Conservation (phyloP, 208 protist species). For the Tritrichomonas foetus region DNA sequence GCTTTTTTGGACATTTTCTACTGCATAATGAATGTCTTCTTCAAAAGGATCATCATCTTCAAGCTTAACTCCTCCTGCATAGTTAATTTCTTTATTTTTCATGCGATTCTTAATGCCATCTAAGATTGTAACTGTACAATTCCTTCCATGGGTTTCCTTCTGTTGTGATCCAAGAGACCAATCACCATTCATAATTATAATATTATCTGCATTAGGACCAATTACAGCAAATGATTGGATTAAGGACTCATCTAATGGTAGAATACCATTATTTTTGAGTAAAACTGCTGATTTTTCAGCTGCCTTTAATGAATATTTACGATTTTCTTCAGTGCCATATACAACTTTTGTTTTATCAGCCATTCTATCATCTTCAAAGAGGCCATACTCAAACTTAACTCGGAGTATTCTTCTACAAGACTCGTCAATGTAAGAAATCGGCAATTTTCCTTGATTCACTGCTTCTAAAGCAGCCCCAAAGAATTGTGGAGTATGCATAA, state of each 20-base stretch:
- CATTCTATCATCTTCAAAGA: slow-evolving; percentile 27
- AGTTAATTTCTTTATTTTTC: neutral
- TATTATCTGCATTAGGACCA: slow-evolving; percentile 8
- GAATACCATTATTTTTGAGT: slow-evolving; percentile 46
- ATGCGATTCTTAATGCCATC: neutral
- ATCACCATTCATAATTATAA: neutral
- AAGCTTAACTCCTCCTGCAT: neutral
- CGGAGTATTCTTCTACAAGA: neutral
- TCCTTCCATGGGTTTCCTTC: neutral
- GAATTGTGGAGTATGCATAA: slow-evolving; percentile 18
- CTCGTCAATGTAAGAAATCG: neutral
- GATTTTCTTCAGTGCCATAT: neutral
- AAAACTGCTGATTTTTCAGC: slow-evolving; percentile 44
- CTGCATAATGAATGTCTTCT: neutral
- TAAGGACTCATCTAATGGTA: neutral
- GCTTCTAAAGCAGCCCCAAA: neutral
- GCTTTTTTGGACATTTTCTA: neutral
- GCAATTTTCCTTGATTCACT: neutral
- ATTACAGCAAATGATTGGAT: neutral
- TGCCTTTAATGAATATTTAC: slow-evolving; percentile 40
- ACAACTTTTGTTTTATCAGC: neutral
- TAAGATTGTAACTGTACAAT: neutral
- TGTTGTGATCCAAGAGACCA: neutral
- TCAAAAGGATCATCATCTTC: neutral
- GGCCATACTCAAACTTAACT: neutral